Percentiles rank a stretch among this genome's conserved stretches.
phyloP scores from a whole-genome alignment of 2,329 filamentous ascomycete genomes.

The Aspergillus arachidicola region DNA sequence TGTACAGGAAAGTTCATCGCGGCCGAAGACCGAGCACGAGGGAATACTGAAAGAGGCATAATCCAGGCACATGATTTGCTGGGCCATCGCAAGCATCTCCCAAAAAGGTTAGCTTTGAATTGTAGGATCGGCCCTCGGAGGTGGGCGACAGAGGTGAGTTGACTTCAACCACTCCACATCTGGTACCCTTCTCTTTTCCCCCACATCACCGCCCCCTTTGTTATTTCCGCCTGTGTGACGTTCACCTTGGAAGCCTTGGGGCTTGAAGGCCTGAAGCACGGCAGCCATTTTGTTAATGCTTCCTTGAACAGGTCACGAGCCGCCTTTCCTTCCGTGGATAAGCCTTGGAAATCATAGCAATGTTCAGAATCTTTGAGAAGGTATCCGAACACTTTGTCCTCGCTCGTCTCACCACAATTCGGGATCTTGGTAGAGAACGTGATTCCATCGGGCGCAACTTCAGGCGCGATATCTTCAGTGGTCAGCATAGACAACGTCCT shows the following conservation, averaged over 20 bases:
- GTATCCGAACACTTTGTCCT: slow-evolving; percentile 52
- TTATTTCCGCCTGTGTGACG: neutral
- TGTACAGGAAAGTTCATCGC: neutral
- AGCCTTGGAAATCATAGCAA: slow-evolving; percentile 50
- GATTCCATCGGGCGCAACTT: slow-evolving; percentile 24
- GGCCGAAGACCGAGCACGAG: neutral
- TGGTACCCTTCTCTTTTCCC: neutral
- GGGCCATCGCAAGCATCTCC: slow-evolving; percentile 21
- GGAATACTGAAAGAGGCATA: neutral
- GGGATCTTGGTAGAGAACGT: slow-evolving; percentile 45
- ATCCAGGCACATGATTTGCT: neutral
- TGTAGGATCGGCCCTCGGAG: neutral
- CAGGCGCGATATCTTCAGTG: slow-evolving; percentile 44
- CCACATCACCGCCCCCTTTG: neutral
- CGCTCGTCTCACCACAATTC: slow-evolving; percentile 42
- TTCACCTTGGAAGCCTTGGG: neutral
- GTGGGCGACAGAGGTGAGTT: neutral
- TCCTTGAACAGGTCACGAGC: slow-evolving; percentile 42
- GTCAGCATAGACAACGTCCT: slow-evolving; percentile 50
- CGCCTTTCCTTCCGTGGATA: slow-evolving; percentile 33
- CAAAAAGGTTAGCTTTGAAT: slow-evolving; percentile 6
- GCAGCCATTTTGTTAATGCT: slow-evolving; percentile 51
- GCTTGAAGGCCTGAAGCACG: slow-evolving; percentile 43
- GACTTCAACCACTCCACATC: neutral
- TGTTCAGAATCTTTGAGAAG: slow-evolving; percentile 51